Evolutionary conservation across 2,329 filamentous ascomycete species (phyloP).

Genomic region (Fusarium sp.): DNA sequence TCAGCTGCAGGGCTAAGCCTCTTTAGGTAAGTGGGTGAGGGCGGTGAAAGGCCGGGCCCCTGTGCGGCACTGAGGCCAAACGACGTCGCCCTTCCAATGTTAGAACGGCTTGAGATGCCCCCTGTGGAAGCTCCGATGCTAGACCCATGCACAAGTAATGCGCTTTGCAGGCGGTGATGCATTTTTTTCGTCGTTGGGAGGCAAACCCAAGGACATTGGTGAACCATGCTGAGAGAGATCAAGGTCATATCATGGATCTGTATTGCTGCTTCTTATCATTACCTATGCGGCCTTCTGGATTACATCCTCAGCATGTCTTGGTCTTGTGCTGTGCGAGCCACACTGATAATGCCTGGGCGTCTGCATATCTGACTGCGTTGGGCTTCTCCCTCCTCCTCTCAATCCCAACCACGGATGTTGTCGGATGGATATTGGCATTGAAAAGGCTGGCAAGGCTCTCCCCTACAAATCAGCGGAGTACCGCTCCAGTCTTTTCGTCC

Average conservation of each 20-base stretch:
- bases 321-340: not conserved
- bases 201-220: conserved; percentile 13
- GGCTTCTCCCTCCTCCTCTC: conserved; percentile 21
- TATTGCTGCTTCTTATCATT: not conserved
- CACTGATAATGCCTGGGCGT: not conserved
- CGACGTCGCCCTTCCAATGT: conserved; percentile 3
- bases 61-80: conserved; percentile 8
- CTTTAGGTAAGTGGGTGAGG: conserved; percentile 33
- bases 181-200: conserved; percentile 19
- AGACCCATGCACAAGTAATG: conserved; percentile 41
- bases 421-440: conserved; percentile 28
- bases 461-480: conserved; percentile 12
- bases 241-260: conserved; percentile 4
- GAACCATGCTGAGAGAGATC: conserved; percentile 1
- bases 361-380: conserved; percentile 5
- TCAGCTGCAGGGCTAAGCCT: conserved; percentile 39
- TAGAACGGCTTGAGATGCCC: conserved; percentile 18
- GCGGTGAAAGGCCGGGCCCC: conserved; percentile 41
- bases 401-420: conserved; percentile 36
- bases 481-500: conserved; percentile 23
- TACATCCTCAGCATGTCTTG: not conserved
- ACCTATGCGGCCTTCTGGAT: not conserved
- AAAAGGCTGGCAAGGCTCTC: conserved; percentile 19
- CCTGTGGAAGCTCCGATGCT: conserved; percentile 35
- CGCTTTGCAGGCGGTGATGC: conserved; percentile 28